Percentiles rank a stretch among this genome's conserved stretches.
Conservation (phyloP, 306 rosid genomes). For the Rosa persica region DNA sequence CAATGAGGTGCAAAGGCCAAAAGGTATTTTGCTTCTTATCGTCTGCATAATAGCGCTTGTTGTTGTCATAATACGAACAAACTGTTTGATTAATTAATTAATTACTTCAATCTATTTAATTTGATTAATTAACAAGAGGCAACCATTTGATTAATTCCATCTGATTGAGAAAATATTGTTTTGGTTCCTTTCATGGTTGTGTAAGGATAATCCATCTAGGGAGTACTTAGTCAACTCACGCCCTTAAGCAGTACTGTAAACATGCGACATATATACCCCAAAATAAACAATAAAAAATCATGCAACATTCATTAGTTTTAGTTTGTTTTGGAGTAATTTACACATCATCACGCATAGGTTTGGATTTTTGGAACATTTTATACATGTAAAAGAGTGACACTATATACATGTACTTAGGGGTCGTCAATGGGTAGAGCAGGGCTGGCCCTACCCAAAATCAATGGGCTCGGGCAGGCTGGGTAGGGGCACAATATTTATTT, state of each 20-base stretch:
- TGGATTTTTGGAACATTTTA: too few relatives aligned
- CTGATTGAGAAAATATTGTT: neutral
- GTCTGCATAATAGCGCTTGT: neutral
- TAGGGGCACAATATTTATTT: too few relatives aligned
- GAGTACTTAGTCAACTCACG: neutral
- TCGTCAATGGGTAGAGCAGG: too few relatives aligned
- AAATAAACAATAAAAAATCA: neutral
- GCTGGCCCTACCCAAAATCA: too few relatives aligned
- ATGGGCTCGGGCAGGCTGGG: too few relatives aligned
- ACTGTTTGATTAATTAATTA: neutral
- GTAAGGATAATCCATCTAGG: neutral
- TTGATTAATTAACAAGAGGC: neutral
- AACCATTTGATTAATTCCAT: conserved; percentile 2
- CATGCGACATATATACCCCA: conserved; percentile 1
- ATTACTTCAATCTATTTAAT: neutral
- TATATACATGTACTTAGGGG: too few relatives aligned
- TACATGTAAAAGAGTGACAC: too few relatives aligned
- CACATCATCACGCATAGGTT: neutral
- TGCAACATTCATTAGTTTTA: neutral
- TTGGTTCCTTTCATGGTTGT: neutral
- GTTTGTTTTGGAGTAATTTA: neutral
- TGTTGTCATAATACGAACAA: conserved; percentile 4
- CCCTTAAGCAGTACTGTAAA: neutral
- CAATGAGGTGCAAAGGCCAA: neutral
- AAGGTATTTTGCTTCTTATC: neutral